phyloP scores from a whole-genome alignment of 176 grass and related monocot genomes.

The Aegilops bicornis region DNA sequence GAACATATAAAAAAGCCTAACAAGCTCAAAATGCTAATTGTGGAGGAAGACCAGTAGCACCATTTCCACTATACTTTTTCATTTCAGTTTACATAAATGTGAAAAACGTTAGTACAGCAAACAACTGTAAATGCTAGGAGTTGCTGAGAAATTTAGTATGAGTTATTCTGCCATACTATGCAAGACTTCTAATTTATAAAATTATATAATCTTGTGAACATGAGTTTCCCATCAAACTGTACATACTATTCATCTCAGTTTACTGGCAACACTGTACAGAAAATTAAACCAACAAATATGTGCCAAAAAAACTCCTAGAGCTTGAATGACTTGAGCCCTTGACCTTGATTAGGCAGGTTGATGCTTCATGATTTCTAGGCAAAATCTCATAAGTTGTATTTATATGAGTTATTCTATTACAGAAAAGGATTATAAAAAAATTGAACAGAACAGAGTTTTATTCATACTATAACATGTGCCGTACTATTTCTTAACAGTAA shows the following conservation, averaged over 20 bases:
- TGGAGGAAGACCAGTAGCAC: background rate
- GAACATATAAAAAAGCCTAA: background rate
- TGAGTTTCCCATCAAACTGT: background rate
- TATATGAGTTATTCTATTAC: background rate
- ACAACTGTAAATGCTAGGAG: background rate
- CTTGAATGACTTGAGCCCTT: background rate
- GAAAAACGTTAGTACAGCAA: background rate
- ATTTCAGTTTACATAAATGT: slow-evolving; percentile 9
- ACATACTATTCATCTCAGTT: slow-evolving; percentile 5
- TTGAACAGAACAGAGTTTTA: slow-evolving; percentile 7
- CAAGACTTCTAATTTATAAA: background rate
- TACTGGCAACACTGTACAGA: background rate
- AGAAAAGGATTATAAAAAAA: background rate
- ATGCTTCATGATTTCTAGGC: background rate
- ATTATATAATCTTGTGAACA: background rate
- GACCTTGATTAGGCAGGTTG: background rate
- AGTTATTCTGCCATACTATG: background rate
- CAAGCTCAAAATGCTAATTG: background rate
- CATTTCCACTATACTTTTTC: background rate
- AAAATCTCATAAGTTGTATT: background rate
- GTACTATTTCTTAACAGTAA: background rate
- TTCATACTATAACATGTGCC: background rate
- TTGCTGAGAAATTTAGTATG: background rate
- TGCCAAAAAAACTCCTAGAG: background rate
- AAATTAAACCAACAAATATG: slow-evolving; percentile 13